A percentile compares a stretch with the other conserved stretches of the same genome.
phyloP scores from a whole-genome alignment of 2,329 filamentous ascomycete genomes.

The Tolypocladium cylindrosporum region DNA sequence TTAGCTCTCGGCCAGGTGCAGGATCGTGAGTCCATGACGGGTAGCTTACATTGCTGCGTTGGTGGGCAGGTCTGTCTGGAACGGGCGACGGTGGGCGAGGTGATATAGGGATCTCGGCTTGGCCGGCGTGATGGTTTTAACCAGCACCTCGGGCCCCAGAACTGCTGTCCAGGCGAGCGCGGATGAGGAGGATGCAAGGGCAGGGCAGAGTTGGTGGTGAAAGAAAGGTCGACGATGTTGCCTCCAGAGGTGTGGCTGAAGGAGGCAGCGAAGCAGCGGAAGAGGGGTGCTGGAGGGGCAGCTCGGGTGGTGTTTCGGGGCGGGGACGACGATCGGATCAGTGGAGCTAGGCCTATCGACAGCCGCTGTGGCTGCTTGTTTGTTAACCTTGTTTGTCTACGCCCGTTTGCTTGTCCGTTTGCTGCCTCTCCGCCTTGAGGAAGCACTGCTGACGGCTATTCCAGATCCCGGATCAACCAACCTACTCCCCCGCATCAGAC shows the following conservation, averaged over 20 bases:
- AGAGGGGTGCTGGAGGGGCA: not conserved
- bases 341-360: not conserved
- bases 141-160: not conserved
- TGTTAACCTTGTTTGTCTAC: not conserved
- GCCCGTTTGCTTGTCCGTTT: not conserved
- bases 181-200: not conserved
- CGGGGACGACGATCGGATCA: not conserved
- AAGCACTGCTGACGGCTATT: not conserved
- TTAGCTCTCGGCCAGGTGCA: not conserved
- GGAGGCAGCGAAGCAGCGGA: not conserved
- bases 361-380: not conserved
- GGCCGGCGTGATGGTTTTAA: not conserved
- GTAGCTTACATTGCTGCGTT: not conserved
- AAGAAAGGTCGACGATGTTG: not conserved
- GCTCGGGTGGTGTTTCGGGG: not conserved
- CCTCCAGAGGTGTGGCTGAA: not conserved
- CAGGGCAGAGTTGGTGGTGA: not conserved
- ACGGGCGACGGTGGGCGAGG: not conserved
- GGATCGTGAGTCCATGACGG: not conserved
- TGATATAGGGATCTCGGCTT: not conserved
- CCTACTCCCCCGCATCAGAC: not conserved
- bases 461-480: not conserved
- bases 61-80: not conserved
- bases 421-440: not conserved
- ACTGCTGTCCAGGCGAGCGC: not conserved